Evolutionary conservation across 1,284 basidiomycete genomes (phyloP).

Genomic region (Malassezia brasiliensis): DNA sequence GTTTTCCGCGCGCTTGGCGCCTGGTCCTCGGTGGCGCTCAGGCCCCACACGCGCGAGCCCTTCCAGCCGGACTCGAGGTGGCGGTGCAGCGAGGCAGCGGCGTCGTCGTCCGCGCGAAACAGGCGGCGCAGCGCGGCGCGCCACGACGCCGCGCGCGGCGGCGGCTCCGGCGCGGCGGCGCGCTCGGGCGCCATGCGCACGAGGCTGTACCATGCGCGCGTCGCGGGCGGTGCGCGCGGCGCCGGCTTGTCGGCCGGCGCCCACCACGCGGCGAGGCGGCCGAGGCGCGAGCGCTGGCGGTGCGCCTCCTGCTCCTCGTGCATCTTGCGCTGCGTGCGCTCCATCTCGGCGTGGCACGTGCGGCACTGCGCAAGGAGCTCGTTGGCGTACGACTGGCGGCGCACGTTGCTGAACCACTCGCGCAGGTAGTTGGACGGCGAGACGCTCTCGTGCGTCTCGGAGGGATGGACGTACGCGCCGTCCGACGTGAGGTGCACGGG

Average conservation of each 20-base stretch:
- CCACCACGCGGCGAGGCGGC: too few relatives aligned
- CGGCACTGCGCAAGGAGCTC: conserved; percentile 43
- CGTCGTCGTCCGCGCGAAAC: neutral
- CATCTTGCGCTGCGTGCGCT: conserved; percentile 3
- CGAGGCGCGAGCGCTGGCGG: neutral
- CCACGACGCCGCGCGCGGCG: neutral
- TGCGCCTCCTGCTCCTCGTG: neutral
- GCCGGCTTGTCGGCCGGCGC: neutral
- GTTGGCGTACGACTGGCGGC: conserved; percentile 40
- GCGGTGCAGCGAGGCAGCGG: conserved; percentile 9
- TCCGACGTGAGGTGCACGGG: neutral
- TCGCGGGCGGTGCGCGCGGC: neutral
- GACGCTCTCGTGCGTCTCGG: neutral
- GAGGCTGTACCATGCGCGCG: conserved; percentile 2
- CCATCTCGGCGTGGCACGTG: conserved; percentile 34
- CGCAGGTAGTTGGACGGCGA: conserved; percentile 6
- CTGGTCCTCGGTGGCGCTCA: conserved; percentile 29
- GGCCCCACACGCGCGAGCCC: conserved; percentile 46
- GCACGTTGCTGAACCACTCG: conserved; percentile 14
- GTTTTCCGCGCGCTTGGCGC: neutral
- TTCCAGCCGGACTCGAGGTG: conserved; percentile 45
- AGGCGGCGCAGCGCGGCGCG: neutral
- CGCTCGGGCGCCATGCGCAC: neutral
- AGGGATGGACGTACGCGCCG: neutral
- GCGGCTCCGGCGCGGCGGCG: neutral